Evolutionary conservation across 768 basidiomycete species (phyloP), one percentile per base, ranked within the genome.

Genomic region (Daedalea quercina): DNA sequence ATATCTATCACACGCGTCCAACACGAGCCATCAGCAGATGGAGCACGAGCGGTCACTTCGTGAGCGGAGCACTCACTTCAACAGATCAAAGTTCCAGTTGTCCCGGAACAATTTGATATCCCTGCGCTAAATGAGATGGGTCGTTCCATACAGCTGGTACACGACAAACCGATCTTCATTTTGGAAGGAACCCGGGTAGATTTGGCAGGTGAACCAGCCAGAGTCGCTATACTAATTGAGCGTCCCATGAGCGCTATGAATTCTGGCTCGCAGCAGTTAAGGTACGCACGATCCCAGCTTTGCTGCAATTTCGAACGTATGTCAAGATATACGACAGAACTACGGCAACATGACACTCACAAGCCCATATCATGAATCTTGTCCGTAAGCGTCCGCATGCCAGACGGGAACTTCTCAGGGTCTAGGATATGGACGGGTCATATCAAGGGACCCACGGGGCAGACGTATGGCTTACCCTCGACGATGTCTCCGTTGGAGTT

Each of bases 131-230:
- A 31, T 65, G 54, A 31, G 46, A 24, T 23, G 8, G 45, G 24
- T 26, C 24, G n/a, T n/a, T n/a, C n/a, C n/a, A n/a, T n/a, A n/a
- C n/a, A n/a, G n/a, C n/a, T n/a, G n/a, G n/a, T n/a, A n/a, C n/a
- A 26, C 1, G 7, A n/a, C 63, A 20, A 17, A 76, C 79, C 78
- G 74, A 20, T 70, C 78, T 64, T 85, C 83, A 52, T 85, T 81
- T 60, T 74, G 70, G 66, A 73, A 85, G 4, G 83, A 84, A 19
- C 83, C 84, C 20, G 84, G 84, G 61, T 83, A 85, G 11, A 76
- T 53, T 43, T 76, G 73, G 58, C 84, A 85, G 23, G 84, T 85
- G 59, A 76, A 82, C 83, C 82, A 85, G 19, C 84, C 84, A 0
- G 84, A 75, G 57, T 84, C 81, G 54, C 82, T 79, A 55, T 85